Percentiles rank a stretch among this genome's conserved stretches.
These are phyloP conservation scores for Tylopilus vinaceipallidus DNA, from an alignment of 768 basidiomycete genomes.

Conservation along the genomic window DNA sequence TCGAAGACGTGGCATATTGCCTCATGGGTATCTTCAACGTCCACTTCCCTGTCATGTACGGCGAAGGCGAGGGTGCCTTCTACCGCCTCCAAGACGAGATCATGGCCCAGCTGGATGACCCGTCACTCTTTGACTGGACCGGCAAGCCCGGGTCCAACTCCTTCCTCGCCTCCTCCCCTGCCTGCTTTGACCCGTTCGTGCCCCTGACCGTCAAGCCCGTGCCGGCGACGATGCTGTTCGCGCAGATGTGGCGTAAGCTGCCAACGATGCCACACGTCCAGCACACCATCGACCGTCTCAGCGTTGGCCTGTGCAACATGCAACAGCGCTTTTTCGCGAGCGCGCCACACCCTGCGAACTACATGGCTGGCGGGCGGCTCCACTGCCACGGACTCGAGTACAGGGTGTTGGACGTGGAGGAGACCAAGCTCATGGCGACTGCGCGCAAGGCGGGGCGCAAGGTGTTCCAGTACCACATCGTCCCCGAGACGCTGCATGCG, in stretches of 20 bases:
- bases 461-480: slow-evolving; percentile 17
- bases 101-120: too few relatives aligned
- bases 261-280: slow-evolving; percentile 14
- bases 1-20: slow-evolving; percentile 30
- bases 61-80: too few relatives aligned
- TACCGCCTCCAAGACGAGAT: too few relatives aligned
- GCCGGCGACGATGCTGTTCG: slow-evolving; percentile 12
- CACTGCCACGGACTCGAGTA: slow-evolving; percentile 25
- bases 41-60: slow-evolving; percentile 4
- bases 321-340: slow-evolving; percentile 18
- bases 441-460: neutral
- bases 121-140: too few relatives aligned
- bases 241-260: slow-evolving; percentile 3
- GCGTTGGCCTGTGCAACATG: slow-evolving; percentile 18
- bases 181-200: slow-evolving; percentile 23
- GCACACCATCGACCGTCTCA: slow-evolving; percentile 11
- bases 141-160: too few relatives aligned
- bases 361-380: slow-evolving; percentile 17
- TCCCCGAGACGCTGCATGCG: slow-evolving; percentile 16
- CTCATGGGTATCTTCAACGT: slow-evolving; percentile 30
- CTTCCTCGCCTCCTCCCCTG: too few relatives aligned
- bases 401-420: slow-evolving; percentile 14
- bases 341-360: slow-evolving; percentile 20
- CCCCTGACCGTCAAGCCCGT: slow-evolving; percentile 17
- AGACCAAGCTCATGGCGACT: slow-evolving; percentile 12